Conservation (phyloP, 148 eudicot species). For the Dysphania ambrosioides region DNA sequence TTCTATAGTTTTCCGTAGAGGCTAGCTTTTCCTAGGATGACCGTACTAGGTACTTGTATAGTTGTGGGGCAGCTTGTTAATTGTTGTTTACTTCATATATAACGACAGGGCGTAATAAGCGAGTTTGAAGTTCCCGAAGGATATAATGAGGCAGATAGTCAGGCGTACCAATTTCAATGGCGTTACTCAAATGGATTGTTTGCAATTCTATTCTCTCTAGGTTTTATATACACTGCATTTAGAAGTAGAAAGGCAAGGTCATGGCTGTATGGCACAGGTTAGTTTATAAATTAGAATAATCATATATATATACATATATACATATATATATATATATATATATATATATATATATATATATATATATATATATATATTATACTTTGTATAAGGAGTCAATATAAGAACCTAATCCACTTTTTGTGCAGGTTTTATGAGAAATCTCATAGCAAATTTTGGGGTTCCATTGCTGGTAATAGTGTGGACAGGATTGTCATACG, state of each 20-base stretch:
- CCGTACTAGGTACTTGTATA: too few relatives aligned
- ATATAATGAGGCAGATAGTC: constrained; percentile 22
- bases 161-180: constrained; percentile 42
- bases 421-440: constrained; percentile 50
- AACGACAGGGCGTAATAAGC: constrained; percentile 35
- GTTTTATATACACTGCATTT: constrained; percentile 44
- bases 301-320: not conserved
- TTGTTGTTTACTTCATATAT: not conserved
- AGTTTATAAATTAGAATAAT: not conserved
- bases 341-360: too few relatives aligned
- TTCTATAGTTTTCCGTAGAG: too few relatives aligned
- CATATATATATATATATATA: too few relatives aligned
- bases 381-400: too few relatives aligned
- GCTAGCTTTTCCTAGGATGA: too few relatives aligned
- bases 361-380: too few relatives aligned
- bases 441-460: constrained; percentile 71
- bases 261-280: constrained; percentile 59
- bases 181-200: constrained; percentile 44
- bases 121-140: constrained; percentile 43
- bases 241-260: constrained; percentile 50
- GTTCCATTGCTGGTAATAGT: constrained; percentile 61
- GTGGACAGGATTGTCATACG: constrained; percentile 64
- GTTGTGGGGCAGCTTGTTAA: not conserved
- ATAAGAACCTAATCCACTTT: not conserved
- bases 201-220: constrained; percentile 34